These are phyloP conservation scores for Lignosus rhinocerotis DNA, from an alignment of 1,284 basidiomycete genomes.

Conservation along the genomic window DNA sequence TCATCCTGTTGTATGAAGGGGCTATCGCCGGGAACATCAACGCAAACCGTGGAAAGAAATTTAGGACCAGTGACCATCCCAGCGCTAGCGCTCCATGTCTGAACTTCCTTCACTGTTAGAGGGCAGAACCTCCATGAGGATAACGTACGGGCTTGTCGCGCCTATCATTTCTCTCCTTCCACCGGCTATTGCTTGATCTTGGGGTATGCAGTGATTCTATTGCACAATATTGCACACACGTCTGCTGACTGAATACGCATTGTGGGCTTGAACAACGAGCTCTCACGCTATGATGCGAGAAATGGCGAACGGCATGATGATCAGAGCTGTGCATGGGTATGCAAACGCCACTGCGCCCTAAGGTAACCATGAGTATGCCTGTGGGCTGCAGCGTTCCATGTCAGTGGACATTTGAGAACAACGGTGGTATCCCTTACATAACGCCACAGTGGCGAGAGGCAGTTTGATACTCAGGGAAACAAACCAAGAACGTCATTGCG, in stretches of 20 bases:
- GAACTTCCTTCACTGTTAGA: too few relatives aligned
- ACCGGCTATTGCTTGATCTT: not conserved
- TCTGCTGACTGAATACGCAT: not conserved
- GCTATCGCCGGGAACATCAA: not conserved
- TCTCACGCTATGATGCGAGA: not conserved
- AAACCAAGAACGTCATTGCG: not conserved
- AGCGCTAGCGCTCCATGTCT: not conserved
- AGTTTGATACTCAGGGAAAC: not conserved
- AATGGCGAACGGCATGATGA: not conserved
- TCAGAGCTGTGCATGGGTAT: not conserved
- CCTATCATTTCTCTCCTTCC: not conserved
- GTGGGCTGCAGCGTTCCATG: not conserved
- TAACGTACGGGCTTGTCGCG: not conserved
- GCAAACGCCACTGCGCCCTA: not conserved
- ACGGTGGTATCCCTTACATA: not conserved
- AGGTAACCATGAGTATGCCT: not conserved
- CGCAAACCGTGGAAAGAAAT: not conserved
- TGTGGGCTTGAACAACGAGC: not conserved
- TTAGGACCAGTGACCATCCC: too few relatives aligned
- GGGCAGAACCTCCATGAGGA: too few relatives aligned
- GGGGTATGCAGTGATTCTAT: not conserved
- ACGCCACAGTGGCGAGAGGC: not conserved
- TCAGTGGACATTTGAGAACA: not conserved
- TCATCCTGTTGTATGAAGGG: not conserved
- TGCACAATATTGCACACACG: not conserved